Base-by-base conservation (phyloP, 164 flowering plant genomes). In the Vitis riparia region DNA sequence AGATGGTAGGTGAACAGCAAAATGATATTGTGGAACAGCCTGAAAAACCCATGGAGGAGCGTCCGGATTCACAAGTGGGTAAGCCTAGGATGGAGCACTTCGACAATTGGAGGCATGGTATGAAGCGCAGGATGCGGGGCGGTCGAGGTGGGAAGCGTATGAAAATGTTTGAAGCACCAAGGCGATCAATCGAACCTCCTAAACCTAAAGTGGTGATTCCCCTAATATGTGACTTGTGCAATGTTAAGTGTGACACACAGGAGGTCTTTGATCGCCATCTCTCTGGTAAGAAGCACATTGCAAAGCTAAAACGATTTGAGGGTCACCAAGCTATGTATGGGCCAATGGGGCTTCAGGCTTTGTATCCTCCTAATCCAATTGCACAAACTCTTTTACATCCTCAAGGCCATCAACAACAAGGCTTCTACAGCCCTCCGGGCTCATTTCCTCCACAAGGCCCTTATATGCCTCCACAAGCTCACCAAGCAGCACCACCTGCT, bases 151-250 rank as follows among this genome's bases (percentile, higher is more conserved):
- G 75, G 48, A 80, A 80, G 60, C 65, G 59, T 62, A 59, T 63
- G 70, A 75, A 57, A 68, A 56, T 59, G 2, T 56, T n/a, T 49
- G 81, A 76, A 59, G 66, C 71, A 23, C 71, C 76, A 19, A 80
- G 67, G 37, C 63, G 71, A 12, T 63, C 71, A 5, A 63, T 69
- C 5, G 81, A 79, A 58, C 82, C 80, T 72, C 80, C 84, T 58
- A 84, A 64, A 64, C 79, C 82, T 16, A 83, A 81, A 75, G 82
- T 72, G 68, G 82, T 74, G 48, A 71, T 75, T 63, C 86, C 86
- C 13, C 59, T 79, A 19, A 66, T 76, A 9, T 88, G 90, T 70
- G 84, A 87, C n/a, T 62, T 88, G 71, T 88, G 92, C 77, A 83
- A 86, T 59, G 81, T 81, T 44, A 86, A 78, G 62, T 88, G 92